phyloP scores from a whole-genome alignment of 495 filamentous ascomycete genomes.

The Aspergillus cristatus region DNA sequence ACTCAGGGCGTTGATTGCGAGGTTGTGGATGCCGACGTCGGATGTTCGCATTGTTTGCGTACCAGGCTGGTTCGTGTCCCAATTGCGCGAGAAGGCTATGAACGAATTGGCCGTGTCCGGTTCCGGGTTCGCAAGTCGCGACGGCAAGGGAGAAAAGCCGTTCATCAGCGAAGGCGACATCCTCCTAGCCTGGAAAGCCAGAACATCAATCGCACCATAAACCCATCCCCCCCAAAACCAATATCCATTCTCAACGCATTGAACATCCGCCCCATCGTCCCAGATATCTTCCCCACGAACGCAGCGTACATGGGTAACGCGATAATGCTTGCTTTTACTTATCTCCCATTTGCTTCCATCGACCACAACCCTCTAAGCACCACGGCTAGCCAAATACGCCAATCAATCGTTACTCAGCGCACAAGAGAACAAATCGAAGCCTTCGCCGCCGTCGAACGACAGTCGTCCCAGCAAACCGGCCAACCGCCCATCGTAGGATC shows the following conservation, averaged over 20 bases:
- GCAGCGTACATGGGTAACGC: conserved; percentile 25
- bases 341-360: conserved; percentile 19
- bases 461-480: conserved; percentile 7
- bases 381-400: conserved; percentile 20
- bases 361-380: conserved; percentile 19
- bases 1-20: too few relatives aligned
- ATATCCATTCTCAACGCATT: conserved; percentile 3
- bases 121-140: background rate
- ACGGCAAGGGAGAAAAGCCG: background rate
- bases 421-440: conserved; percentile 31
- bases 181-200: conserved; percentile 9
- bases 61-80: background rate
- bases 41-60: background rate
- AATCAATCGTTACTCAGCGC: conserved; percentile 25
- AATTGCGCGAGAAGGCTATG: background rate
- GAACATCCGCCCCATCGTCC: background rate
- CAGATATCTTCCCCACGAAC: conserved; percentile 12
- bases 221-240: too few relatives aligned
- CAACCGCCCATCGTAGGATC: conserved; percentile 17
- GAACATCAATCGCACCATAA: too few relatives aligned
- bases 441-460: conserved; percentile 11
- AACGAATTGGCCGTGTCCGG: too few relatives aligned
- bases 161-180: conserved; percentile 19
- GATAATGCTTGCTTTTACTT: conserved; percentile 15
- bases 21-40: too few relatives aligned